A percentile compares a stretch with the other conserved stretches of the same genome.
phyloP scores from a whole-genome alignment of 768 basidiomycete genomes.

The Suillus plorans region DNA sequence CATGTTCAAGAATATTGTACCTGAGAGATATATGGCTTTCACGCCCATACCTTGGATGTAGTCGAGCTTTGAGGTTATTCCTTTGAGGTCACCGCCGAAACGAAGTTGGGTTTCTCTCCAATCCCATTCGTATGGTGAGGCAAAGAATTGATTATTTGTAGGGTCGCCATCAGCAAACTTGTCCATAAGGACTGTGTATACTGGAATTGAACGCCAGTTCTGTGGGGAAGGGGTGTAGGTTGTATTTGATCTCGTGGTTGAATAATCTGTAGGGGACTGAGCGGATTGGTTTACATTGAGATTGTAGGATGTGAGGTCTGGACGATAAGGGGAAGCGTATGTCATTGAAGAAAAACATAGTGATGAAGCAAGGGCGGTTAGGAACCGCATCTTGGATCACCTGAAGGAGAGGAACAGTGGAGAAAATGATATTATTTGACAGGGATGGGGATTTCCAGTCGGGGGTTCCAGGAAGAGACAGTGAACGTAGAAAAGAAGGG shows the following conservation, averaged over 20 bases:
- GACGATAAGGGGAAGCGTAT: conserved; percentile 64
- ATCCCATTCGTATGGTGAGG: conserved; percentile 78
- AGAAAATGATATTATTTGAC: background rate
- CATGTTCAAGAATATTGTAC: conserved; percentile 93
- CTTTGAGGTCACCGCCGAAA: conserved; percentile 86
- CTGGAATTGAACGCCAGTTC: conserved; percentile 84
- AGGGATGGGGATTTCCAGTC: background rate
- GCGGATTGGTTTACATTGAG: conserved; percentile 78
- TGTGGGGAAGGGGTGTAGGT: conserved; percentile 76
- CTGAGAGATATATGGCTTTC: conserved; percentile 83
- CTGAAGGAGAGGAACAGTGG: background rate
- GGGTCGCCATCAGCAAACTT: conserved; percentile 96
- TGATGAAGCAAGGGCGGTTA: conserved; percentile 31
- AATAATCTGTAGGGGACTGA: conserved; percentile 63
- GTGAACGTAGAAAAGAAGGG: background rate
- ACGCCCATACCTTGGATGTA: conserved; percentile 91
- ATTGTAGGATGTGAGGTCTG: conserved; percentile 70
- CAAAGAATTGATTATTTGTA: conserved; percentile 87
- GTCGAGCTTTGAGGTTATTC: conserved; percentile 72
- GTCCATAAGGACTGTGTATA: conserved; percentile 84
- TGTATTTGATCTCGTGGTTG: conserved; percentile 54
- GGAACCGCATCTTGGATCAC: conserved; percentile 43
- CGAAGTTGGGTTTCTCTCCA: conserved; percentile 87
- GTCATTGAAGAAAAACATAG: conserved; percentile 36
- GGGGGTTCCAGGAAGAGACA: background rate